Percentiles rank a stretch among this genome's conserved stretches.
These are phyloP conservation scores for Rhynchosporium agropyri DNA, from an alignment of 2,329 filamentous ascomycete species.

Conservation along the genomic window DNA sequence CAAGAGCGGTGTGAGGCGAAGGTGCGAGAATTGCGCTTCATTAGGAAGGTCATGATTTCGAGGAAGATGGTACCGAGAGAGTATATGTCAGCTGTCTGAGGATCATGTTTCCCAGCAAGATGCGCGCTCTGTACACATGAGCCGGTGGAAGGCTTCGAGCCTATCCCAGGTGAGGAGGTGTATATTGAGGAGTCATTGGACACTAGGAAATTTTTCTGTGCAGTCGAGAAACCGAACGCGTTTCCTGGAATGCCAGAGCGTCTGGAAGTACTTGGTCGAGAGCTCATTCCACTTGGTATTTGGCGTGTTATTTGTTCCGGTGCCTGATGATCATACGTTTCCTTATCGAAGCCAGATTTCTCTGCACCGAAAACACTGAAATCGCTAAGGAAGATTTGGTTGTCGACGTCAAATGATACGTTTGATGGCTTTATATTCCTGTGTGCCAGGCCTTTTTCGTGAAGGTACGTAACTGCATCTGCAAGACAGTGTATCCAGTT, in stretches of 20 bases:
- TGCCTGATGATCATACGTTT: constrained; percentile 72
- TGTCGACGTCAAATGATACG: constrained; percentile 65
- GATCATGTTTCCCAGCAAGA: constrained; percentile 46
- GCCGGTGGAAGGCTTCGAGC: constrained; percentile 5
- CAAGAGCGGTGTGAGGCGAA: constrained; percentile 68
- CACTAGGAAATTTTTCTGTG: constrained; percentile 14
- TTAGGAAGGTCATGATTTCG: constrained; percentile 68
- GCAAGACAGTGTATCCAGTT: constrained; percentile 75
- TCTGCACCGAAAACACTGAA: constrained; percentile 52
- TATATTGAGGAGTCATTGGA: constrained; percentile 35
- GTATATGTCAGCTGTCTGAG: constrained; percentile 69
- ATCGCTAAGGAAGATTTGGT: constrained; percentile 69
- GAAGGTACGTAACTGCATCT: constrained; percentile 69
- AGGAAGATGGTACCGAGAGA: constrained; percentile 73
- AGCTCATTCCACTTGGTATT: constrained; percentile 41
- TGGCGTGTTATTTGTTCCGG: constrained; percentile 56
- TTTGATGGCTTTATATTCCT: constrained; percentile 72
- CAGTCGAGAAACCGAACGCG: constrained; percentile 18
- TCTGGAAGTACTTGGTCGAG: constrained; percentile 39
- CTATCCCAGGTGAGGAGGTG: constrained; percentile 30
- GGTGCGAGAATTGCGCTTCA: constrained; percentile 67
- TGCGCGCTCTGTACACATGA: constrained; percentile 23
- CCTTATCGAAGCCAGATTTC: constrained; percentile 63
- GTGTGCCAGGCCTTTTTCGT: constrained; percentile 65
- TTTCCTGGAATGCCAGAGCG: constrained; percentile 37